phyloP scores from a whole-genome alignment of 1,284 basidiomycete genomes.

The Entoloma clypeatum region DNA sequence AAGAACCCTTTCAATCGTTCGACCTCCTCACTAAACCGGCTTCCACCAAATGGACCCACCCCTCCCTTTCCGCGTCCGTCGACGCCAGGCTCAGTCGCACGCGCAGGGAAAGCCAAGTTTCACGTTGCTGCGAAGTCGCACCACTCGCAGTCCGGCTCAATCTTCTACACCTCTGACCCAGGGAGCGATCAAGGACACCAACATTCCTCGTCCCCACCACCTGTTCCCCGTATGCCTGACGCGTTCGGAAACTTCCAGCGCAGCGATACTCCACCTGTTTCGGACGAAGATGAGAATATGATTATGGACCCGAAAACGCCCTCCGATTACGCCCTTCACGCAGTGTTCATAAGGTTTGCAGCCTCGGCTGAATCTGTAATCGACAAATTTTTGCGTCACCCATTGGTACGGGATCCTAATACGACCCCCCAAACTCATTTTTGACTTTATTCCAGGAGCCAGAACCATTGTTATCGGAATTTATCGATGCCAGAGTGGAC shows the following conservation, averaged over 20 bases:
- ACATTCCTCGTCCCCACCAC: constrained; percentile 61
- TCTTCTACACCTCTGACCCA: constrained; percentile 63
- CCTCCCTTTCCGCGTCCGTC: constrained; percentile 50
- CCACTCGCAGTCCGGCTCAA: constrained; percentile 70
- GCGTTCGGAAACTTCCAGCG: constrained; percentile 43
- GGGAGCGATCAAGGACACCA: constrained; percentile 64
- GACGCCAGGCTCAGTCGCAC: constrained; percentile 53
- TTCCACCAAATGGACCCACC: constrained; percentile 32
- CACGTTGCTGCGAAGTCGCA: constrained; percentile 62
- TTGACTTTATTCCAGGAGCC: constrained; percentile 46
- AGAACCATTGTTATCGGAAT: constrained; percentile 62
- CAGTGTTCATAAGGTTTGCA: constrained; percentile 82
- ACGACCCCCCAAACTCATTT: not conserved
- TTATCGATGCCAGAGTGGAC: constrained; percentile 72
- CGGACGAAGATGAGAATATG: constrained; percentile 65
- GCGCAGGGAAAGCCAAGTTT: constrained; percentile 44
- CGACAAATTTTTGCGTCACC: constrained; percentile 64
- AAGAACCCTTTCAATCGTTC: constrained; percentile 80
- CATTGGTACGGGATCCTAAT: constrained; percentile 48
- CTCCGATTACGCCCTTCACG: constrained; percentile 82
- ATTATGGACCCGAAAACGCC: constrained; percentile 73
- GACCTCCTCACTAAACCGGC: constrained; percentile 61
- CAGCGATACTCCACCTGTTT: constrained; percentile 48
- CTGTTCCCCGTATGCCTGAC: constrained; percentile 70
- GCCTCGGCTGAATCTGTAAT: constrained; percentile 76